Percentiles rank a stretch among this genome's conserved stretches.
phyloP scores from a whole-genome alignment of 177 flowering plant species.

The Vitis hybrid region DNA sequence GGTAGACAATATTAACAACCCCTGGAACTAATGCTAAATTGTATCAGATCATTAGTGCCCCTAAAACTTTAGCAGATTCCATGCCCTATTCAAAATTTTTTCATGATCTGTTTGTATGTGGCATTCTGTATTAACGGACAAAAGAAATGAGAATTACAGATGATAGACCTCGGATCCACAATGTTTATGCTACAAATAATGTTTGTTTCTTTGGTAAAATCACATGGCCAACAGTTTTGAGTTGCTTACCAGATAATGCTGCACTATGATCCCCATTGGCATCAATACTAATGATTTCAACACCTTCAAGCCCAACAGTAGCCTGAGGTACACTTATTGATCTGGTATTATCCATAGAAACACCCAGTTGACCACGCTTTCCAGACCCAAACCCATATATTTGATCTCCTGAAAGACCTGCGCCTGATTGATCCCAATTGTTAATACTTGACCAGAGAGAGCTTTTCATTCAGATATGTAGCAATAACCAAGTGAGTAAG shows the following conservation, averaged over 20 bases:
- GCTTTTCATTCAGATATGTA: too few species aligned
- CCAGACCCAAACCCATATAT: slow-evolving; percentile 86
- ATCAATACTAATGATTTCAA: slow-evolving; percentile 34
- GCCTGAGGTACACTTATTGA: slow-evolving; percentile 50
- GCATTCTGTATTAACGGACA: neutral
- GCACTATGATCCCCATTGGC: slow-evolving; percentile 96
- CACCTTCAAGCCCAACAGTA: slow-evolving; percentile 45
- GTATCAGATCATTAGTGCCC: neutral
- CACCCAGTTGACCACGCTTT: slow-evolving; percentile 86
- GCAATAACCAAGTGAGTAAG: too few species aligned
- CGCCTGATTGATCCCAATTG: slow-evolving; percentile 6
- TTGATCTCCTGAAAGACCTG: slow-evolving; percentile 40
- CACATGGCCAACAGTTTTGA: too few species aligned
- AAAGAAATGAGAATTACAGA: neutral
- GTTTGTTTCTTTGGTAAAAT: too few species aligned
- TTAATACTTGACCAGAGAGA: neutral
- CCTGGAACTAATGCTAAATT: neutral
- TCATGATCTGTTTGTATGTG: neutral
- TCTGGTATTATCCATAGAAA: slow-evolving; percentile 40
- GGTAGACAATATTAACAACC: neutral
- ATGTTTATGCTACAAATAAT: neutral
- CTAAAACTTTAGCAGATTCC: neutral
- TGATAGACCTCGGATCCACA: neutral
- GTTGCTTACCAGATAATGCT: slow-evolving; percentile 62
- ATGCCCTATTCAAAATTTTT: neutral